These are phyloP conservation scores for Isabelozyma rhagii DNA, from an alignment of 805 yeast genomes.

Conservation along the genomic window DNA sequence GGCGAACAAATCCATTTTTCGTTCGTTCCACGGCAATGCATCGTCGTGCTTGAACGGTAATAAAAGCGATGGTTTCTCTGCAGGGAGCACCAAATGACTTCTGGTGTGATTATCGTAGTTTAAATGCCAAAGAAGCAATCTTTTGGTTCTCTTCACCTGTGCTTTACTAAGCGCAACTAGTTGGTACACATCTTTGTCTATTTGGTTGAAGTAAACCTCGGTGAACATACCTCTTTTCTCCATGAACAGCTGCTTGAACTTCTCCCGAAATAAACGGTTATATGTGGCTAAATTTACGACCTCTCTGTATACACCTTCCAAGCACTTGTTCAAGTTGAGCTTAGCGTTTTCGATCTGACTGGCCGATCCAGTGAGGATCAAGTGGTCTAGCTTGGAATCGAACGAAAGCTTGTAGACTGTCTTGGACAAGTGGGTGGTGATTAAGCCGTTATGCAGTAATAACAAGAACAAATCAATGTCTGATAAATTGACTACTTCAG, in stretches of 20 bases:
- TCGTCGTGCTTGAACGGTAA: slow-evolving; percentile 31
- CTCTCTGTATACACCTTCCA: slow-evolving; percentile 23
- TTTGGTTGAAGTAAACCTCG: slow-evolving; percentile 33
- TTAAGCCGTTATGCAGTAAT: slow-evolving; percentile 33
- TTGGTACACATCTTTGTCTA: slow-evolving; percentile 24
- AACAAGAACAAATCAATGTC: slow-evolving; percentile 40
- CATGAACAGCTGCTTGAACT: slow-evolving; percentile 24
- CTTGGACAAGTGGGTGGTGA: slow-evolving; percentile 37
- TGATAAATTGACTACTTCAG: slow-evolving; percentile 27
- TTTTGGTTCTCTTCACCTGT: slow-evolving; percentile 32
- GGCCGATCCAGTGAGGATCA: slow-evolving; percentile 37
- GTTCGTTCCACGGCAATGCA: slow-evolving; percentile 28
- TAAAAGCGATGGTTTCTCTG: slow-evolving; percentile 4
- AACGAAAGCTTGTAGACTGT: slow-evolving; percentile 40
- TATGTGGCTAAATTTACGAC: slow-evolving; percentile 30
- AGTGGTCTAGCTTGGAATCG: slow-evolving; percentile 20
- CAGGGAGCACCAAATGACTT: slow-evolving; percentile 15
- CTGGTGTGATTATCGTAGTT: slow-evolving; percentile 27
- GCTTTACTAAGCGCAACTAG: slow-evolving; percentile 23
- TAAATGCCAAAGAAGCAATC: slow-evolving; percentile 38
- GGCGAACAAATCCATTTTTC: slow-evolving; percentile 15
- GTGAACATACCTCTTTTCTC: slow-evolving; percentile 24
- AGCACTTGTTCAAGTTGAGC: slow-evolving; percentile 31
- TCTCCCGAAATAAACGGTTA: slow-evolving; percentile 22
- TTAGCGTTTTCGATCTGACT: slow-evolving; percentile 42